phyloP scores from a whole-genome alignment of 495 filamentous ascomycete genomes.

The Talaromyces liani region DNA sequence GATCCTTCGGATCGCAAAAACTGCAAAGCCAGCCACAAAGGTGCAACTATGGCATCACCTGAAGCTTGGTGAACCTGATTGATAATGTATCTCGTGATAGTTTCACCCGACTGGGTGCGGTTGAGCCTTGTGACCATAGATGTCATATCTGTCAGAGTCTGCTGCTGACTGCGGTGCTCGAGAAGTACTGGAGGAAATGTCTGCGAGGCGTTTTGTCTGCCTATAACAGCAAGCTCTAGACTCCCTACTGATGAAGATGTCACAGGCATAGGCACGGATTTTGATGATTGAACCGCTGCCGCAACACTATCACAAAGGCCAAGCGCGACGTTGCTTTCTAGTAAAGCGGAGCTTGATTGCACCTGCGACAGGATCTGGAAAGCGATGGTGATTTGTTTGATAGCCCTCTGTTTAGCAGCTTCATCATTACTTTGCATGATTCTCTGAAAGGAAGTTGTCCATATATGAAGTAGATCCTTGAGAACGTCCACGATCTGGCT shows the following conservation, averaged over 20 bases:
- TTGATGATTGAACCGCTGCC: slow-evolving; percentile 26
- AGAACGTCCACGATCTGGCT: slow-evolving; percentile 56
- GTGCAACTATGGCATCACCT: slow-evolving; percentile 53
- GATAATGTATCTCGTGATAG: slow-evolving; percentile 50
- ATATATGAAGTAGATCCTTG: slow-evolving; percentile 67
- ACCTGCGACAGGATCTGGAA: slow-evolving; percentile 60
- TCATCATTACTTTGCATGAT: slow-evolving; percentile 84
- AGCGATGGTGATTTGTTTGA: slow-evolving; percentile 65
- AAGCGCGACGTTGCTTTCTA: slow-evolving; percentile 59
- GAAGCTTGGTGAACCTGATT: slow-evolving; percentile 47
- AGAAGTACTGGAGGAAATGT: slow-evolving; percentile 58
- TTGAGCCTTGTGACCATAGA: slow-evolving; percentile 36
- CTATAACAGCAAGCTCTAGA: slow-evolving; percentile 20
- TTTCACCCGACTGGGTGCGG: slow-evolving; percentile 29
- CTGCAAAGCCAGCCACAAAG: slow-evolving; percentile 76
- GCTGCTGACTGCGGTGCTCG: slow-evolving; percentile 54
- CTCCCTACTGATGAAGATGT: slow-evolving; percentile 12
- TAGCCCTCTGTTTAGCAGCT: slow-evolving; percentile 57
- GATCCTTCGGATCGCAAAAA: slow-evolving; percentile 50
- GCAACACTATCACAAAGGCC: slow-evolving; percentile 41
- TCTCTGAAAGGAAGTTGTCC: slow-evolving; percentile 72
- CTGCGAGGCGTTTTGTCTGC: slow-evolving; percentile 15
- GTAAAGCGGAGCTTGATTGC: slow-evolving; percentile 58
- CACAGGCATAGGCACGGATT: slow-evolving; percentile 22
- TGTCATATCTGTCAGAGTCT: slow-evolving; percentile 46